A percentile compares a stretch with the other conserved stretches of the same genome.
Conservation (phyloP, 176 grass and related monocot genomes). For the Rhynchospora breviuscula region DNA sequence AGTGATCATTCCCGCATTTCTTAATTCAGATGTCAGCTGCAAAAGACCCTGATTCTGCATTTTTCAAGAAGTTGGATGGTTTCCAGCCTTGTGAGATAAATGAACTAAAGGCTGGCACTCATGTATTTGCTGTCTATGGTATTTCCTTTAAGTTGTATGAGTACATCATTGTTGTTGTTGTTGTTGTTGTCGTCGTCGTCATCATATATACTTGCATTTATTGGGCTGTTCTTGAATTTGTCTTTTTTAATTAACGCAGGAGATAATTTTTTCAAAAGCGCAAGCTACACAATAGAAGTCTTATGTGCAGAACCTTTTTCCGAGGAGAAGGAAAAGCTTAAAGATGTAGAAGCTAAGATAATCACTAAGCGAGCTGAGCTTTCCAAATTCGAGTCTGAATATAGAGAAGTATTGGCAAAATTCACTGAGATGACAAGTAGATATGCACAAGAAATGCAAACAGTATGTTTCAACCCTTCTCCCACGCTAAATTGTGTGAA, state of each 20-base stretch:
- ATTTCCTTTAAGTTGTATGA: slow-evolving; percentile 19
- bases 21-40: slow-evolving; percentile 53
- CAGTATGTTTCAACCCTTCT: slow-evolving; percentile 32
- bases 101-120: slow-evolving; percentile 89
- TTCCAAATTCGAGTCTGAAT: slow-evolving; percentile 92
- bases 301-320: slow-evolving; percentile 68
- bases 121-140: slow-evolving; percentile 99
- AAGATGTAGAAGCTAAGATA: slow-evolving; percentile 73
- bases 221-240: neutral
- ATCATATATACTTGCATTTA: neutral
- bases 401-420: slow-evolving; percentile 84
- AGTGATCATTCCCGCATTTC: slow-evolving; percentile 17
- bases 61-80: slow-evolving; percentile 97
- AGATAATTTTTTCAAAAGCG: slow-evolving; percentile 97
- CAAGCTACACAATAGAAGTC: slow-evolving; percentile 91
- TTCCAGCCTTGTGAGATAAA: slow-evolving; percentile 98
- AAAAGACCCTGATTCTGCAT: slow-evolving; percentile 81
- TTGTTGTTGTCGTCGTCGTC: too few species aligned
- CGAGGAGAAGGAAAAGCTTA: slow-evolving; percentile 71
- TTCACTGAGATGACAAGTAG: slow-evolving; percentile 95
- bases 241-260: slow-evolving; percentile 39
- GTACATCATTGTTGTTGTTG: neutral
- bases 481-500: slow-evolving; percentile 3
- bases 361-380: slow-evolving; percentile 83
- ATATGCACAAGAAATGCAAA: slow-evolving; percentile 97